phyloP scores from a whole-genome alignment of 2,329 filamentous ascomycete genomes.

The Coniochaeta sp. region DNA sequence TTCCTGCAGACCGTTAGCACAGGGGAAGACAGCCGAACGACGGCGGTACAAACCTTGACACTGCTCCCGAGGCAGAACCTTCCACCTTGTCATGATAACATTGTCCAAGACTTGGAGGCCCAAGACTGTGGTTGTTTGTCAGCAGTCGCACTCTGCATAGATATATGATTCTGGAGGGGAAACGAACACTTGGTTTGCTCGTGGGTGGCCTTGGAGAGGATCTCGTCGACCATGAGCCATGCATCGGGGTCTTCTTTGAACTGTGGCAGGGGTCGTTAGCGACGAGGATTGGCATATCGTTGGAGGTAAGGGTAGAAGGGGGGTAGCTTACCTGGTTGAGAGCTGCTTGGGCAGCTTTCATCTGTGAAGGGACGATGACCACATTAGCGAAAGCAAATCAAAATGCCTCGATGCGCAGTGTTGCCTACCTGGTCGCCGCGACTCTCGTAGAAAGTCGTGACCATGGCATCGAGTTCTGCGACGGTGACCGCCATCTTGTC shows the following conservation, averaged over 20 bases:
- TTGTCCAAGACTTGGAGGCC: slow-evolving; percentile 94
- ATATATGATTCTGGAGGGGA: slow-evolving; percentile 7
- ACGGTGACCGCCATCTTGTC: slow-evolving; percentile 64
- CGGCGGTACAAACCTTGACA: slow-evolving; percentile 63
- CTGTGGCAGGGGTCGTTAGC: slow-evolving; percentile 34
- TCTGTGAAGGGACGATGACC: slow-evolving; percentile 49
- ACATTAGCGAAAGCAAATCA: slow-evolving; percentile 21
- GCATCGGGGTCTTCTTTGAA: slow-evolving; percentile 99
- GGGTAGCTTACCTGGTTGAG: slow-evolving; percentile 72
- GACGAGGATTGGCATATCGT: not conserved
- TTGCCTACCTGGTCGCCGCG: slow-evolving; percentile 78
- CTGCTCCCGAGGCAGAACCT: slow-evolving; percentile 91
- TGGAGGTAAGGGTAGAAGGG: slow-evolving; percentile 10
- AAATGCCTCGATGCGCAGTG: not conserved
- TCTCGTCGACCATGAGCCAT: slow-evolving; percentile 96
- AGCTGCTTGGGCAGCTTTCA: slow-evolving; percentile 91
- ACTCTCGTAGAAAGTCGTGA: slow-evolving; percentile 96
- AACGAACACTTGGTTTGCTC: slow-evolving; percentile 90
- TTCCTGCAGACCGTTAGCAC: slow-evolving; percentile 51
- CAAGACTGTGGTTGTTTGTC: slow-evolving; percentile 58
- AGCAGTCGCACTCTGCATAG: slow-evolving; percentile 14
- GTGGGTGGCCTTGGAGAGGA: slow-evolving; percentile 87
- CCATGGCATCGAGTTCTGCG: slow-evolving; percentile 91
- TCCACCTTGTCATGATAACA: slow-evolving; percentile 99
- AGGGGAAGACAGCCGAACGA: slow-evolving; percentile 1